Conservation (phyloP, 2,329 filamentous ascomycete species). For the Fusarium annulatum region DNA sequence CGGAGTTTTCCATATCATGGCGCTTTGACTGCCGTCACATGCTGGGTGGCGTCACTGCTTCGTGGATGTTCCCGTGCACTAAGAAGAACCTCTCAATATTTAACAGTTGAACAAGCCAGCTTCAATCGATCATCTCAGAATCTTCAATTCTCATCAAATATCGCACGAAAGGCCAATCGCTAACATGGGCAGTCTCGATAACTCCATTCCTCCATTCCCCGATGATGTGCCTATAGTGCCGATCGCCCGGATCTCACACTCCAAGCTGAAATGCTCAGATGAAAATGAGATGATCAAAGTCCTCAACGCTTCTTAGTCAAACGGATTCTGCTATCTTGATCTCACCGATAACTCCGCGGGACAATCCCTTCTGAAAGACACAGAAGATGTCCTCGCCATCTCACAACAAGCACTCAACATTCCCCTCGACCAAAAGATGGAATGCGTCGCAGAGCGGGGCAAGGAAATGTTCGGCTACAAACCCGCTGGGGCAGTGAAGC, state of each 20-base stretch:
- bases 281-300: neutral
- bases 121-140: no score
- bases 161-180: no score
- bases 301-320: neutral
- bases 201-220: neutral
- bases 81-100: neutral
- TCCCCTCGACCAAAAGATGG: neutral
- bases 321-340: neutral
- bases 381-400: neutral
- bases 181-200: neutral
- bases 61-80: neutral
- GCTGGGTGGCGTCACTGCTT: neutral
- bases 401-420: neutral
- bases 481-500: neutral
- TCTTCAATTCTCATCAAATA: neutral
- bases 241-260: neutral
- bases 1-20: neutral
- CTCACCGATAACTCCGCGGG: fast-evolving
- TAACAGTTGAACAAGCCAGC: neutral
- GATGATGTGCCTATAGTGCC: neutral
- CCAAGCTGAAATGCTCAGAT: neutral
- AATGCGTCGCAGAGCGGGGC: neutral
- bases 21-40: fast-evolving
- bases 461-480: conserved; percentile 1
- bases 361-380: neutral